These are phyloP conservation scores for Plantago lanceolata DNA, from an alignment of 305 asterid species.

Conservation along the genomic window DNA sequence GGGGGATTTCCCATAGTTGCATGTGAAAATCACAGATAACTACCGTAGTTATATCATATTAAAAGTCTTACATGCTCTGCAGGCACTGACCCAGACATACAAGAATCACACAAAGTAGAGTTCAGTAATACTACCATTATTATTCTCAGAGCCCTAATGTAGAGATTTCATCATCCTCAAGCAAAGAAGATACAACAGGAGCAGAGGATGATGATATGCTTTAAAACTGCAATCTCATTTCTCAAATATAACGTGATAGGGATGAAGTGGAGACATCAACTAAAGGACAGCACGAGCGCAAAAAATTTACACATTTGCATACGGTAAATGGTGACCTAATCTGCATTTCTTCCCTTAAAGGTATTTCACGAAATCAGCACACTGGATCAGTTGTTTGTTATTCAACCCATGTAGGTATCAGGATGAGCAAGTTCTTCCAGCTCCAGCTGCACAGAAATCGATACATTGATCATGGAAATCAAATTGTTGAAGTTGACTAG, in stretches of 20 bases:
- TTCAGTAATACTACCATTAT: too few species aligned
- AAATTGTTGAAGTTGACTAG: not conserved
- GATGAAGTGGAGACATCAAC: not conserved
- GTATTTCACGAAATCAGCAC: not conserved
- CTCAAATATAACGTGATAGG: not conserved
- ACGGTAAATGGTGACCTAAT: not conserved
- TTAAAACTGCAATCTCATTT: not conserved
- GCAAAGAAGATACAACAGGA: not conserved
- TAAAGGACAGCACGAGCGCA: not conserved
- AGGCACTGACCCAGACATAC: not conserved
- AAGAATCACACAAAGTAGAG: not conserved
- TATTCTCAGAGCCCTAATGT: not conserved
- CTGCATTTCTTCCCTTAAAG: not conserved
- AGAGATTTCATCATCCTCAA: not conserved
- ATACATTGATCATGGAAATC: constrained; percentile 9
- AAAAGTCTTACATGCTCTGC: not conserved
- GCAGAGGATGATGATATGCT: not conserved
- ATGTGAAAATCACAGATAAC: too few species aligned
- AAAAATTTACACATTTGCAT: constrained; percentile 33
- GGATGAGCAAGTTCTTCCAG: constrained; percentile 46
- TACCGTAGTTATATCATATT: too few species aligned
- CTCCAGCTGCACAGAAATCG: constrained; percentile 44
- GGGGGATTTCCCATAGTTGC: too few species aligned
- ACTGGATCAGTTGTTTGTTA: not conserved
- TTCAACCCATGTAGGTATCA: constrained; percentile 41